These are phyloP conservation scores for Yamadazyma atmosphaerica DNA, from an alignment of 1,139 yeast genomes.

Conservation along the genomic window DNA sequence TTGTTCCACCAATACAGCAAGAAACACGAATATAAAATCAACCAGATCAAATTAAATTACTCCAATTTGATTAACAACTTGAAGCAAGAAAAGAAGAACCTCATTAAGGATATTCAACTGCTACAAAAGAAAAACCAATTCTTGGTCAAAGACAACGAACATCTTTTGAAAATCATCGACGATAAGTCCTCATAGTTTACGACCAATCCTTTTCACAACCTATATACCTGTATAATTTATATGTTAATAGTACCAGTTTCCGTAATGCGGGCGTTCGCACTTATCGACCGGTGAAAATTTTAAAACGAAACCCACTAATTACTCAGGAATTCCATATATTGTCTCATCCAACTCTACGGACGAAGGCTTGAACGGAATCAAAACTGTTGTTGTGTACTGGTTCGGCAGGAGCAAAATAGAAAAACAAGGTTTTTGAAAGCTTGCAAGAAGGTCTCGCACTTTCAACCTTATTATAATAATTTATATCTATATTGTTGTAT, in stretches of 20 bases:
- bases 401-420: too few species aligned
- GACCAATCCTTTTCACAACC: too few species aligned
- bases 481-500: too few species aligned
- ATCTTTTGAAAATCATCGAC: constrained; percentile 25
- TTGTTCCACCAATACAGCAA: constrained; percentile 62
- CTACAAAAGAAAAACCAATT: constrained; percentile 43
- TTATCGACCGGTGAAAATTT: neutral
- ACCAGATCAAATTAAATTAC: constrained; percentile 37
- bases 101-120: constrained; percentile 45
- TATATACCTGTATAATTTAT: neutral
- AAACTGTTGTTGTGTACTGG: too few species aligned
- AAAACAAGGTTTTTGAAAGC: too few species aligned
- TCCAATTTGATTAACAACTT: constrained; percentile 40
- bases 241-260: neutral
- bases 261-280: neutral
- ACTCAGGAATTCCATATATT: neutral
- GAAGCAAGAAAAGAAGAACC: constrained; percentile 39
- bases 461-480: too few species aligned
- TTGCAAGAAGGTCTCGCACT: too few species aligned
- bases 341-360: too few species aligned
- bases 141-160: constrained; percentile 57
- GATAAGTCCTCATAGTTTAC: constrained; percentile 1
- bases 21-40: constrained; percentile 64
- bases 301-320: neutral
- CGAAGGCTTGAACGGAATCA: too few species aligned